phyloP scores from a whole-genome alignment of 352 stramenopile species.

The Phytophthora niederhauseri region DNA sequence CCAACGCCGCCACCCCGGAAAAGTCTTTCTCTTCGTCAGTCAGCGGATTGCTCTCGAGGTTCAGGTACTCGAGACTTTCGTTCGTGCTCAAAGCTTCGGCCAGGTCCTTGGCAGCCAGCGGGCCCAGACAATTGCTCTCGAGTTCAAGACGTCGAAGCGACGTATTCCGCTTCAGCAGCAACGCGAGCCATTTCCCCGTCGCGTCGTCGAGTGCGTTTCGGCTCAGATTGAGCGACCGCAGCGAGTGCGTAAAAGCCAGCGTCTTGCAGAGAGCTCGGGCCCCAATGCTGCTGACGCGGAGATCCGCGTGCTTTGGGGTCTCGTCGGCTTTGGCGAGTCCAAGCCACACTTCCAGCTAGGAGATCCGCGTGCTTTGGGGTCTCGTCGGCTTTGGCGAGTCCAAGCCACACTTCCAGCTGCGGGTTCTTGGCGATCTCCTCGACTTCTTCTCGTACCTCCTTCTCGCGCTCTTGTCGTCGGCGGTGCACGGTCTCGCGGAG shows the following conservation, averaged over 20 bases:
- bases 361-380: constrained; percentile 64
- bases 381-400: constrained; percentile 58
- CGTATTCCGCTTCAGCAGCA: constrained; percentile 67
- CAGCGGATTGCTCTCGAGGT: constrained; percentile 80
- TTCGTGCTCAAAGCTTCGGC: constrained; percentile 64
- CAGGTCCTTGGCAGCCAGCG: constrained; percentile 51
- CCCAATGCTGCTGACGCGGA: constrained; percentile 60
- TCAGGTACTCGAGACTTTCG: constrained; percentile 60
- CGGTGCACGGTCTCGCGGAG: constrained; percentile 77
- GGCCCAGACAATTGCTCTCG: constrained; percentile 68
- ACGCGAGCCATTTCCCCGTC: constrained; percentile 63
- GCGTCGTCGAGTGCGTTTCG: constrained; percentile 72
- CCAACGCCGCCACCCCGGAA: constrained; percentile 57
- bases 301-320: constrained; percentile 56
- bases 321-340: constrained; percentile 59
- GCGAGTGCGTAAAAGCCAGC: constrained; percentile 68
- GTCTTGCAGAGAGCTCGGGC: constrained; percentile 72
- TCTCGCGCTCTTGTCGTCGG: constrained; percentile 66
- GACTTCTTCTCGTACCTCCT: constrained; percentile 76
- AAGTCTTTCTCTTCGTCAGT: constrained; percentile 83
- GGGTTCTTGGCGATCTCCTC: constrained; percentile 71
- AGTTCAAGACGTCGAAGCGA: constrained; percentile 68
- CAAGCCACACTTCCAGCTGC: constrained; percentile 77
- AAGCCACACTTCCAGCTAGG: constrained; percentile 81
- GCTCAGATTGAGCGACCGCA: constrained; percentile 66